Base-by-base conservation (phyloP, 176 grass and related monocot species). In the Themeda triandra region DNA sequence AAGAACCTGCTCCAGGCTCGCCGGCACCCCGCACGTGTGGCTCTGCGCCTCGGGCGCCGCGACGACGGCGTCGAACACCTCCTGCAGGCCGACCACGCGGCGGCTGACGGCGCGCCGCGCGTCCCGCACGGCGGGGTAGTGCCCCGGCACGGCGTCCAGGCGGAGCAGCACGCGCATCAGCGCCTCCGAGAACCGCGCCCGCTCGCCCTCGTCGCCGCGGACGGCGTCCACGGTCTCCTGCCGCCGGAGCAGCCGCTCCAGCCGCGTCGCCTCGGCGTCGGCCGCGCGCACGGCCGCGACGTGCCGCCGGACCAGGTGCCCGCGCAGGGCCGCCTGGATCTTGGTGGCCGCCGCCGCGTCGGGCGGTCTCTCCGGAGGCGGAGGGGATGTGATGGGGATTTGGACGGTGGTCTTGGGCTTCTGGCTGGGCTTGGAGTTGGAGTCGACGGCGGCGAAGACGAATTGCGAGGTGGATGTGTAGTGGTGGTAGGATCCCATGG, bases 151-250 rank as follows among this genome's bases (percentile, higher is more conserved):
- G 66, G 95, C 86, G 45, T 98, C 95, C 8, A 98, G 92, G 28
- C 91, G 89, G 68, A 98, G 88, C 78, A 98, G 91, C 77, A 66
- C 81, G 67, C 66, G 86, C 95, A 98, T 98, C 64, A 98, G 89
- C 86, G 83, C 91, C 92, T 98, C 92, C 66, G 83, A 93, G 88
- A 98, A 80, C 70, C 91, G 78, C 23, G 90, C 71, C 19, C 92
- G 84, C 82, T 94, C 88, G 53, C 92, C 88, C 33, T 88, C 83
- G 79, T 90, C 92, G 82, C 86, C 58, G 49, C 95, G 80, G 48
- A 97, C 86, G 62, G 95, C 92, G 86, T 97, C 92, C 59, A 97
- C 92, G 29, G 90, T 97, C 46, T 97, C 95, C 90, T 94, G 92
- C 84, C 84, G 82, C 80, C 91, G 90, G 82, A 94, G 93, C 86